Conservation (phyloP, 139 green algal genomes). For the Asterochloris erici region DNA sequence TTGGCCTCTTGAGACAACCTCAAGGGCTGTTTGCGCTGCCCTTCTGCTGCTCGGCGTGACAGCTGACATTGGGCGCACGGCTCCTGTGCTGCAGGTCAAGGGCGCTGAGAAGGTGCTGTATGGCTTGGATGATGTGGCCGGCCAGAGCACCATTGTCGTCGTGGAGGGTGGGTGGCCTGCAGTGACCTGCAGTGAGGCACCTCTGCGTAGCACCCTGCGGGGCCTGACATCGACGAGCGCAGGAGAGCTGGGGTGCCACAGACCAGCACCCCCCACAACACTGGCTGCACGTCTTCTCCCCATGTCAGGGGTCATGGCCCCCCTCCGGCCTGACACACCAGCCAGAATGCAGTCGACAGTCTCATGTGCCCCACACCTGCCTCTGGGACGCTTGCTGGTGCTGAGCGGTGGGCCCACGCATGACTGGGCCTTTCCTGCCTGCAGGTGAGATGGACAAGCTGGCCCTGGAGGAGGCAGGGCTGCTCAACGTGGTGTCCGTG, state of each 20-base stretch:
- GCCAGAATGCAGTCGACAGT: too few species aligned
- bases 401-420: neutral
- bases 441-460: slow-evolving; percentile 90
- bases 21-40: too few species aligned
- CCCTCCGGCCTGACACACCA: too few species aligned
- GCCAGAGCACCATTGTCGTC: slow-evolving; percentile 55
- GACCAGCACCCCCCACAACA: too few species aligned
- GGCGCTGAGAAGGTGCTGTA: slow-evolving; percentile 82
- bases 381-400: neutral
- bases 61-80: too few species aligned
- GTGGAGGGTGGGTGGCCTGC: slow-evolving; percentile 95
- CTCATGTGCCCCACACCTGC: too few species aligned
- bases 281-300: too few species aligned
- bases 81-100: slow-evolving; percentile 32
- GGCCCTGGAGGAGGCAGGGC: slow-evolving; percentile 70
- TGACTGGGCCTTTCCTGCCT: neutral
- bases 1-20: too few species aligned
- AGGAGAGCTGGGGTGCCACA: too few species aligned
- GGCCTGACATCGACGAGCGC: slow-evolving; percentile 20
- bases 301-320: too few species aligned
- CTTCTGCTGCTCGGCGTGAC: too few species aligned
- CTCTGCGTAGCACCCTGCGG: slow-evolving; percentile 63
- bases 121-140: slow-evolving; percentile 78
- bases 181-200: slow-evolving; percentile 79
- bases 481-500: slow-evolving; percentile 62